phyloP scores from a whole-genome alignment of 169 alveolate genomes.

The Ichthyophthirius multifiliis region DNA sequence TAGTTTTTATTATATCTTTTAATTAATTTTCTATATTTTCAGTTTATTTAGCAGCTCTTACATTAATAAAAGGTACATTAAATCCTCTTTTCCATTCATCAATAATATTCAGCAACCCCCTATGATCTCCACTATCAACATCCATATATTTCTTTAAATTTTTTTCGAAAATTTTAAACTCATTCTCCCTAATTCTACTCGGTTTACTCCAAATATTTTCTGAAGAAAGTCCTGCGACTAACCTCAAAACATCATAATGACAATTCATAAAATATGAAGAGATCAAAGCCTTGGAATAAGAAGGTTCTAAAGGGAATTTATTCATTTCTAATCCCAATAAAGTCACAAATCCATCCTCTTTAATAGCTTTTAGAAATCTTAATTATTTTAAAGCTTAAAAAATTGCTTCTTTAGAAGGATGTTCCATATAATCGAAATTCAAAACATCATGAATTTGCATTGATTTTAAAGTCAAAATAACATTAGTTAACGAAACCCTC shows the following conservation, averaged over 20 bases:
- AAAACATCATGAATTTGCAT: slow-evolving; percentile 80
- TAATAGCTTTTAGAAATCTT: slow-evolving; percentile 71
- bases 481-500: slow-evolving; percentile 68
- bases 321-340: slow-evolving; percentile 70
- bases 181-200: slow-evolving; percentile 61
- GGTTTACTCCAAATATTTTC: slow-evolving; percentile 70
- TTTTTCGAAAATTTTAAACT: slow-evolving; percentile 47
- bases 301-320: slow-evolving; percentile 82
- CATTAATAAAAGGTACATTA: slow-evolving; percentile 47
- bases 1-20: slow-evolving; percentile 37
- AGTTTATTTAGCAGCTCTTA: slow-evolving; percentile 64
- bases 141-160: slow-evolving; percentile 45
- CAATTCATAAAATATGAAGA: slow-evolving; percentile 56
- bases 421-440: slow-evolving; percentile 77
- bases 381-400: slow-evolving; percentile 64
- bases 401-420: slow-evolving; percentile 64
- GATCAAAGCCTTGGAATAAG: slow-evolving; percentile 64
- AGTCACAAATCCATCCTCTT: slow-evolving; percentile 64
- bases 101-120: slow-evolving; percentile 54
- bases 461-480: slow-evolving; percentile 64
- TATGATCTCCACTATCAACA: slow-evolving; percentile 65
- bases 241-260: slow-evolving; percentile 56
- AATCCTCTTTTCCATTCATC: slow-evolving; percentile 63
- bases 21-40: slow-evolving; percentile 71
- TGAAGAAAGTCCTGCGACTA: slow-evolving; percentile 66